A percentile compares a stretch with the other conserved stretches of the same genome.
phyloP scores from a whole-genome alignment of 306 rosid species.

The Malus fusca region DNA sequence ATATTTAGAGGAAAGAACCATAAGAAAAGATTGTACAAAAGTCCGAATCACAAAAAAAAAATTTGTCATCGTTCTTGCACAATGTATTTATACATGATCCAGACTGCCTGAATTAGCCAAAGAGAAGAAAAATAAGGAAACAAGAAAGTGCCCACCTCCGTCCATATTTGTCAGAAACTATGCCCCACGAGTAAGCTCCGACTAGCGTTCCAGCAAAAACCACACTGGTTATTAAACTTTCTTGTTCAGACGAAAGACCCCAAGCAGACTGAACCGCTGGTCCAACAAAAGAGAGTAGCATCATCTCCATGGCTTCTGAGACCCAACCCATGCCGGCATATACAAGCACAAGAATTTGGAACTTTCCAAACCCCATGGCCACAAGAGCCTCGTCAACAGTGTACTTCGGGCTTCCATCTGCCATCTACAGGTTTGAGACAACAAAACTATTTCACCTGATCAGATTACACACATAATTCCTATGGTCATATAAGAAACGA shows the following conservation, averaged over 20 bases:
- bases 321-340: constrained; percentile 96
- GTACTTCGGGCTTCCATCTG: constrained; percentile 31
- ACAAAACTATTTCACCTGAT: not conserved
- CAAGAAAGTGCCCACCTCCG: constrained; percentile 43
- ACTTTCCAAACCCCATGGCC: constrained; percentile 74
- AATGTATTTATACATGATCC: not conserved
- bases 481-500: not conserved
- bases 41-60: not conserved
- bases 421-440: constrained; percentile 18
- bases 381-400: constrained; percentile 85
- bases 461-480: not conserved
- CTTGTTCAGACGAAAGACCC: constrained; percentile 71
- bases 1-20: not conserved
- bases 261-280: constrained; percentile 88
- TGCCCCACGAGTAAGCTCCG: constrained; percentile 91
- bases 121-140: not conserved
- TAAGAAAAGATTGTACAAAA: not conserved
- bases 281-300: constrained; percentile 90
- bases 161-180: constrained; percentile 80
- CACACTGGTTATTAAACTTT: constrained; percentile 64
- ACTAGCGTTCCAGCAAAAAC: constrained; percentile 87
- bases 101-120: not conserved
- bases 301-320: constrained; percentile 99
- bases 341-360: constrained; percentile 70
- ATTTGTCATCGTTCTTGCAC: not conserved